Conservation (phyloP, 305 asterid genomes). For the Vinca major region DNA sequence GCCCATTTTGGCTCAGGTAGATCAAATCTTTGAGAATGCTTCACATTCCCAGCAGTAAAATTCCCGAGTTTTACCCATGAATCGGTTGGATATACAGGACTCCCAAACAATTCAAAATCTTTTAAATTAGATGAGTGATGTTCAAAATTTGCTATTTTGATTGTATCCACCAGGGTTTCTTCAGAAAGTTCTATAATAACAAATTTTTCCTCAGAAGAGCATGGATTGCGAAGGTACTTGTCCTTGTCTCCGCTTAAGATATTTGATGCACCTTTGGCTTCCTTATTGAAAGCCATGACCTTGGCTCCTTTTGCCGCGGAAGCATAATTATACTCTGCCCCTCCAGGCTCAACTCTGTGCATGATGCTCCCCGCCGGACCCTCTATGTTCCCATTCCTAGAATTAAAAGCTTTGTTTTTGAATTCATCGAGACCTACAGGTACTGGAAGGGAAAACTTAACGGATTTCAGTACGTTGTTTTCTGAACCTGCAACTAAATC, state of each 20-base stretch:
- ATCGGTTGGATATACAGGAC: conserved; percentile 81
- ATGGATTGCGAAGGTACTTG: conserved; percentile 90
- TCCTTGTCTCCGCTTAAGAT: conserved; percentile 77
- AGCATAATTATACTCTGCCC: conserved; percentile 83
- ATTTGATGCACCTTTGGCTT: conserved; percentile 91
- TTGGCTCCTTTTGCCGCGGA: conserved; percentile 95
- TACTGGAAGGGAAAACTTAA: conserved; percentile 34
- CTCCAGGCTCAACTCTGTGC: conserved; percentile 90
- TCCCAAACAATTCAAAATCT: conserved; percentile 74
- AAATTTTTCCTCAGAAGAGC: conserved; percentile 79
- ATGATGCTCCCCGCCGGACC: conserved; percentile 56
- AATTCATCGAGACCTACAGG: conserved; percentile 73
- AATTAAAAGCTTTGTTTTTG: conserved; percentile 62
- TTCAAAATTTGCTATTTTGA: conserved; percentile 77
- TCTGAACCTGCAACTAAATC: conserved; percentile 25
- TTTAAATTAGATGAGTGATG: conserved; percentile 85
- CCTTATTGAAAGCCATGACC: conserved; percentile 73
- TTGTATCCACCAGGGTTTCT: conserved; percentile 71
- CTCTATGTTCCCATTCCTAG: conserved; percentile 28
- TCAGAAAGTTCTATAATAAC: conserved; percentile 89
- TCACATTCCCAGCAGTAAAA: conserved; percentile 69
- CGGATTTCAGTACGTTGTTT: conserved; percentile 33
- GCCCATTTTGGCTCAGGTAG: conserved; percentile 91
- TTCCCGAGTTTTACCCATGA: conserved; percentile 77
- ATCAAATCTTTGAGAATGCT: conserved; percentile 59